Evolutionary conservation across 108 stramenopile species (phyloP).

Genomic region (Chaetoceros tenuissimus): DNA sequence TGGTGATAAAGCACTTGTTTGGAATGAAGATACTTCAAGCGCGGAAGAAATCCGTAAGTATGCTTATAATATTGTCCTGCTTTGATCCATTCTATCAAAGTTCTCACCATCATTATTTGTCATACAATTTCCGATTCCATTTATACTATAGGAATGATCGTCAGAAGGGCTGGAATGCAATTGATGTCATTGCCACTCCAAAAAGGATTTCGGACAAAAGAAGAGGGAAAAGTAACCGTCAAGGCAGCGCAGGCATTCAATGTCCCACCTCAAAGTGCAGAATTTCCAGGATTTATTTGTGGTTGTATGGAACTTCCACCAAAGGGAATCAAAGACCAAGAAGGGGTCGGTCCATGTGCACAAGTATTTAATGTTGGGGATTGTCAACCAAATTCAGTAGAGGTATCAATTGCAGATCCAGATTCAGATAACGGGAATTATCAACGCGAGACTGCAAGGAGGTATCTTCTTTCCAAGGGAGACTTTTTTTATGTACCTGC

Average conservation of each 20-base stretch:
- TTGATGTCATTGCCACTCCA: no score
- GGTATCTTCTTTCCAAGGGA: conserved; percentile 81
- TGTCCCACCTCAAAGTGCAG: conserved; percentile 36
- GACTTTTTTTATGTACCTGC: conserved; percentile 95
- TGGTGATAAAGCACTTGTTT: conserved; percentile 58
- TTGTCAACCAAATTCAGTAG: conserved; percentile 67
- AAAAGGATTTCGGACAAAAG: conserved; percentile 38
- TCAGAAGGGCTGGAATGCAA: no score
- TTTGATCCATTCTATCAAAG: neutral
- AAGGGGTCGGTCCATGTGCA: conserved; percentile 76
- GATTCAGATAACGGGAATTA: conserved; percentile 53
- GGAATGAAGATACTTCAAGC: conserved; percentile 52
- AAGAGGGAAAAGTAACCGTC: conserved; percentile 65
- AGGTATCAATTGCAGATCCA: conserved; percentile 79
- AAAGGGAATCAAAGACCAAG: conserved; percentile 82
- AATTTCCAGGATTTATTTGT: conserved; percentile 80
- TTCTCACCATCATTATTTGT: neutral
- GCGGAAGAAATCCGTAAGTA: conserved; percentile 47
- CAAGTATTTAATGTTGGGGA: conserved; percentile 83
- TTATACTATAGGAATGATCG: no score
- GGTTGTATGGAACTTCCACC: conserved; percentile 82
- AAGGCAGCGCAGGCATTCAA: conserved; percentile 84
- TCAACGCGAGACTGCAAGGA: conserved; percentile 69
- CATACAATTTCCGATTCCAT: neutral
- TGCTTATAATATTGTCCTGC: neutral